phyloP scores from a whole-genome alignment of 2,329 filamentous ascomycete genomes.

The Sclerotinia trifoliorum region DNA sequence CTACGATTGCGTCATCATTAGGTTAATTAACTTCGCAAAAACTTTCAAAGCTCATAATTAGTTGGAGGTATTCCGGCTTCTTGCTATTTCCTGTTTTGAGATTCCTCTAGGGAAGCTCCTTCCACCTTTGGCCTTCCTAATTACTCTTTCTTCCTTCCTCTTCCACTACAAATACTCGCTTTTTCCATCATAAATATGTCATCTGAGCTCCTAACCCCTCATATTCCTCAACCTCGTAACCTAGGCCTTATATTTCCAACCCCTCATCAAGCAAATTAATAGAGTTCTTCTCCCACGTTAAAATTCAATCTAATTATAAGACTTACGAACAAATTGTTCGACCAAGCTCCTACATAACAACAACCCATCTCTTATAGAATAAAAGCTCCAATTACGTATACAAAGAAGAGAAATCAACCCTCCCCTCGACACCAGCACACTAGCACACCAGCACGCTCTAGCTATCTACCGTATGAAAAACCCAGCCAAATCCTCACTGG shows the following conservation, averaged over 20 bases:
- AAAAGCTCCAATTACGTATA: too few relatives aligned
- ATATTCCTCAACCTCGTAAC: too few relatives aligned
- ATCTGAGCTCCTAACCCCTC: too few relatives aligned
- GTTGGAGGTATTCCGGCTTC: neutral
- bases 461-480: too few relatives aligned
- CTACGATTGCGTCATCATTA: neutral
- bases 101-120: neutral
- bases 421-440: neutral
- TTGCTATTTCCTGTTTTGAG: neutral
- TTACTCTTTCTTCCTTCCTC: neutral
- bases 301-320: too few relatives aligned
- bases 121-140: neutral
- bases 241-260: too few relatives aligned
- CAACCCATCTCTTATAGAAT: too few relatives aligned
- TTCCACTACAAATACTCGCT: neutral
- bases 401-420: neutral
- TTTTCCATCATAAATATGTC: neutral
- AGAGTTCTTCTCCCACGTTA: too few relatives aligned
- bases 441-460: too few relatives aligned
- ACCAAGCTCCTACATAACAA: too few relatives aligned
- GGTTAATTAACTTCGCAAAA: too few relatives aligned
- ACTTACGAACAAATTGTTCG: neutral
- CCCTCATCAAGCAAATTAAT: neutral
- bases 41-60: neutral
- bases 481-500: too few relatives aligned